Evolutionary conservation across 805 yeast genomes (phyloP).

Genomic region (Saccharomyces paradoxus): DNA sequence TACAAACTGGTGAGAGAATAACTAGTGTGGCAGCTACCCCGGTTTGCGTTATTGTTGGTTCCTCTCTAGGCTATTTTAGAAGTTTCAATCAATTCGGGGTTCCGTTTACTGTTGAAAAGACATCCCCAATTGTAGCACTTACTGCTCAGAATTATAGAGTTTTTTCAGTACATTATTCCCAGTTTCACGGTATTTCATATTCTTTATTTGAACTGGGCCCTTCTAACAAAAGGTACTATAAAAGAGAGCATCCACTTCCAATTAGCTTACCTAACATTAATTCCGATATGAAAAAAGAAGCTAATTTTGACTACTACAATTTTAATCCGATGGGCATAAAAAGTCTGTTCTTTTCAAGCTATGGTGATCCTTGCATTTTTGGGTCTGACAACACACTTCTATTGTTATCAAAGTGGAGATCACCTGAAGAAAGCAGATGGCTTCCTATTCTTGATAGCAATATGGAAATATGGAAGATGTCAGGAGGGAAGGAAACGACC

Average conservation of each 20-base stretch:
- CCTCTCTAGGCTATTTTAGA: slow-evolving; percentile 69
- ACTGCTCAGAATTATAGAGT: slow-evolving; percentile 53
- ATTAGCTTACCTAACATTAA: slow-evolving; percentile 21
- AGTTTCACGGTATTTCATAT: slow-evolving; percentile 21
- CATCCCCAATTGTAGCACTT: slow-evolving; percentile 64
- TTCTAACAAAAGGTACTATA: slow-evolving; percentile 27
- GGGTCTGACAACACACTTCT: slow-evolving; percentile 71
- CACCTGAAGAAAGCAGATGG: slow-evolving; percentile 72
- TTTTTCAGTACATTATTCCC: slow-evolving; percentile 41
- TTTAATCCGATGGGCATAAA: slow-evolving; percentile 35
- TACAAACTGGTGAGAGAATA: slow-evolving; percentile 46
- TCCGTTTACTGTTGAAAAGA: slow-evolving; percentile 58
- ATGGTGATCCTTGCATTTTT: slow-evolving; percentile 83
- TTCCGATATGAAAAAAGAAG: slow-evolving; percentile 23
- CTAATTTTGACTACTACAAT: slow-evolving; percentile 23
- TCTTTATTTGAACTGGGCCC: slow-evolving; percentile 25
- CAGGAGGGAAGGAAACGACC: slow-evolving; percentile 38
- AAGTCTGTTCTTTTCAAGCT: slow-evolving; percentile 76
- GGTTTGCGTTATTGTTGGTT: slow-evolving; percentile 55
- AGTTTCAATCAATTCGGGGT: slow-evolving; percentile 66
- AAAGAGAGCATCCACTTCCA: slow-evolving; percentile 42
- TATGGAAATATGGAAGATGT: slow-evolving; percentile 41
- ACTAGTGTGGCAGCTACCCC: slow-evolving; percentile 62
- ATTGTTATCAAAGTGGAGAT: slow-evolving; percentile 72
- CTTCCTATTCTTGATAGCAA: slow-evolving; percentile 62